phyloP scores from a whole-genome alignment of 228 moss, liverwort and hornwort genomes.

The Sphagnum fallax region DNA sequence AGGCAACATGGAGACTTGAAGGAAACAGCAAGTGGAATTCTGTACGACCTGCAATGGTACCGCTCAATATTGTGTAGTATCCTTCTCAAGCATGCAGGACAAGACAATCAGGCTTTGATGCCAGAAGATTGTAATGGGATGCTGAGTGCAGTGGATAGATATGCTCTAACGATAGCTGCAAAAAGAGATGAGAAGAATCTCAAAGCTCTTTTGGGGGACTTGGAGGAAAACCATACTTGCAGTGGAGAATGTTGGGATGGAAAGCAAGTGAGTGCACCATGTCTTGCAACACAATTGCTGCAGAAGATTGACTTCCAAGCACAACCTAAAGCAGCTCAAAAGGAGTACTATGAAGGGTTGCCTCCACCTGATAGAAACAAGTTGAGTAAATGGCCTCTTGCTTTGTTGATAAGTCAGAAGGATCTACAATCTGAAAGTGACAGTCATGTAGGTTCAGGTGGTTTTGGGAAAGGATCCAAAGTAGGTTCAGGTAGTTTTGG shows the following conservation, averaged over 20 bases:
- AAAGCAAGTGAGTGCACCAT: background rate
- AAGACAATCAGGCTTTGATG: background rate
- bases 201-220: background rate
- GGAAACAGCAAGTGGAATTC: slow-evolving; percentile 6
- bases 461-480: slow-evolving; percentile 2
- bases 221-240: slow-evolving; percentile 6
- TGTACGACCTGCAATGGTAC: slow-evolving; percentile 12
- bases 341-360: slow-evolving; percentile 8
- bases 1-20: slow-evolving; percentile 7
- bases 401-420: slow-evolving; percentile 4
- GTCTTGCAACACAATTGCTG: slow-evolving; percentile 8
- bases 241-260: background rate
- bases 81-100: background rate
- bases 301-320: background rate
- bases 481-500: slow-evolving; percentile 3
- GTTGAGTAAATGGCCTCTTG: background rate
- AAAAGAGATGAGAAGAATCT: slow-evolving; percentile 8
- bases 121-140: slow-evolving; percentile 6
- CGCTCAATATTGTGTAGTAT: slow-evolving; percentile 10
- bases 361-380: background rate
- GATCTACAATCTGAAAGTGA: background rate
- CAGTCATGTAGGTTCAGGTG: slow-evolving; percentile 3
- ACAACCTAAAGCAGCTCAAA: too few species aligned
- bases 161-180: background rate
- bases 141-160: slow-evolving; percentile 1